Conservation (phyloP, 129 eudicot genomes). For the Helianthus tuberosus region DNA sequence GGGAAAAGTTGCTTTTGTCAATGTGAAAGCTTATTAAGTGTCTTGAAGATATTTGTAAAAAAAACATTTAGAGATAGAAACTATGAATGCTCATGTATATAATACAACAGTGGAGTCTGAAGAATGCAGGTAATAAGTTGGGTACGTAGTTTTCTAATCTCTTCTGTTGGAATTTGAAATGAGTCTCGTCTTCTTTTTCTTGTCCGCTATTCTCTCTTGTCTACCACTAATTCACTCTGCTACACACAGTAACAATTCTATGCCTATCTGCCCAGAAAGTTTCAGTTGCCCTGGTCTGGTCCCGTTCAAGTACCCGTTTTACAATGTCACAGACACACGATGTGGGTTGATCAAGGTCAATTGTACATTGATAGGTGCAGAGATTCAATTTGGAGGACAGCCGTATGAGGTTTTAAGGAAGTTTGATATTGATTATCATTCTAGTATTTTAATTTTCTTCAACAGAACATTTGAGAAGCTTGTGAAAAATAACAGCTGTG, state of each 20-base stretch:
- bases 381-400: neutral
- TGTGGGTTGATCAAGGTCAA: slow-evolving; percentile 15
- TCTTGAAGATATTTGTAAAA: no score
- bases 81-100: neutral
- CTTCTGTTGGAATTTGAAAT: neutral
- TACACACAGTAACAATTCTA: neutral
- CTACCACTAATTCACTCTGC: slow-evolving; percentile 2
- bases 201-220: neutral
- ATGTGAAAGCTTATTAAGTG: slow-evolving; percentile 6
- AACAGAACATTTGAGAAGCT: neutral
- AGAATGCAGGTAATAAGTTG: neutral
- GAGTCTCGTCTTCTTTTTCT: neutral
- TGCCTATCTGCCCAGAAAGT: neutral
- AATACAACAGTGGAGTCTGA: neutral
- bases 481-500: slow-evolving; percentile 10
- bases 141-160: no score
- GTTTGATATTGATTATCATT: neutral
- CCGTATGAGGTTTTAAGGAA: neutral
- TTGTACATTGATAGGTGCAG: neutral
- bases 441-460: neutral
- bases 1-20: neutral
- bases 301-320: neutral
- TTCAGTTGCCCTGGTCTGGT: neutral
- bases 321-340: neutral
- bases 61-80: neutral